Base-by-base conservation (phyloP, 192 early-diverging fungal species). In the Coemansia sp. region DNA sequence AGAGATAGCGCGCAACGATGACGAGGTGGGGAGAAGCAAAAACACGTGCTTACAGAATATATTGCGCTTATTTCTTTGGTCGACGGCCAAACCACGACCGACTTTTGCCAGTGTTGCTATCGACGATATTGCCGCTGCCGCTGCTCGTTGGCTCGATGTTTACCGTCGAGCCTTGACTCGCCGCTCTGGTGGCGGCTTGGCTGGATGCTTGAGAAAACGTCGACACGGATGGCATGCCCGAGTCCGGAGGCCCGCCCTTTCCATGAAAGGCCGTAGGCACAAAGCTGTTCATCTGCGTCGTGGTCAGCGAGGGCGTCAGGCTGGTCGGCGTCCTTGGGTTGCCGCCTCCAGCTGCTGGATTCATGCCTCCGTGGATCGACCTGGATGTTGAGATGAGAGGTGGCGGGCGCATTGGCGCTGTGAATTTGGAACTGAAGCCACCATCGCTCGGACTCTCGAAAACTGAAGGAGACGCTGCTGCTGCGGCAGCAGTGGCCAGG, bases 71-170 rank as follows among this genome's bases (percentile, higher is more conserved):
- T 44, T 70, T 75, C 34, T 76, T 78, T 20, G 76, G 72, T 16
- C 82, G 73, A 7, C 73, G 76, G 70, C 76, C 62, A 46, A 84
- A 84, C 82, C 82, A 84, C 51, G 77, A 84, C 20, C 71, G 66
- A 44, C 81, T 65, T 31, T 73, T 78, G 65, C 68, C 57, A 33
- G 51, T 33, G 33, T 18, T 66, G 47, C 65, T 41, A 47, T 62
- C 16, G 51, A 38, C 20, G 16, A 27, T 13, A 13, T 33, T 34
- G 63, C 63, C 41, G 41, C 6, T 29, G 20, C 6, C 24, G 40
- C 16, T 44, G 44, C 38, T 47, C 22, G 15, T 16, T 16, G 64
- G n/a, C 43, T 24, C 64, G 3, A 31, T 15, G 16, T 47, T 18
- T 33, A 31, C 64, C 6, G 44, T 27, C 36, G 38, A 22, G 20